Conservation (phyloP, 2,329 filamentous ascomycete species). For the Erysiphe pulchra region DNA sequence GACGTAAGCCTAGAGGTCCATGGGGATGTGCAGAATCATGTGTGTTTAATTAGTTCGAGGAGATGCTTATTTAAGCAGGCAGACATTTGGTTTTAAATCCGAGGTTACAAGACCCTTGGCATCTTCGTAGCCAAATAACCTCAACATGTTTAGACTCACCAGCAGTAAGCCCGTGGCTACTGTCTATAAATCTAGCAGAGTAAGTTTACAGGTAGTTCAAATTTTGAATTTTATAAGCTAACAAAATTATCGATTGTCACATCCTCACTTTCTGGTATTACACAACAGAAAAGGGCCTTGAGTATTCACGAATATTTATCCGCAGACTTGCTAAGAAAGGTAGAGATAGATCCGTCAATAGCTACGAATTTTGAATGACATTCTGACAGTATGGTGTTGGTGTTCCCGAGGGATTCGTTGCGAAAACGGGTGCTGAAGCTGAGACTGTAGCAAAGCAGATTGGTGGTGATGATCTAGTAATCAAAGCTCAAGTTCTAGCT, state of each 20-base stretch:
- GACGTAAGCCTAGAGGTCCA: no score
- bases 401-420: conserved; percentile 73
- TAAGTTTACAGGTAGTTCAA: conserved; percentile 18
- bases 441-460: conserved; percentile 79
- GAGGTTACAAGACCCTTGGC: no score
- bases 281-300: conserved; percentile 62
- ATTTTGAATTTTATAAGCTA: conserved; percentile 1
- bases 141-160: conserved; percentile 66
- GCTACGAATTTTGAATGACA: conserved; percentile 9
- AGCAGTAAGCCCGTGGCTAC: conserved; percentile 59
- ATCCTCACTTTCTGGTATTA: conserved; percentile 12
- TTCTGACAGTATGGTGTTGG: conserved; percentile 66
- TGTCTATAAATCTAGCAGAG: conserved; percentile 54
- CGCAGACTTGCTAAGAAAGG: conserved; percentile 61
- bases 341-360: conserved; percentile 13
- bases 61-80: no score
- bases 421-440: conserved; percentile 61
- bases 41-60: no score
- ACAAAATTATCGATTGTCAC: conserved; percentile 31
- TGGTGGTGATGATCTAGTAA: conserved; percentile 89
- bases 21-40: no score
- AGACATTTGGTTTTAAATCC: no score
- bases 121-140: no score
- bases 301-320: conserved; percentile 98
- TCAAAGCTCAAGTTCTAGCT: conserved; percentile 97